Base-by-base conservation (phyloP, 2,329 filamentous ascomycete species). In the Mycosphaerella arachidis region DNA sequence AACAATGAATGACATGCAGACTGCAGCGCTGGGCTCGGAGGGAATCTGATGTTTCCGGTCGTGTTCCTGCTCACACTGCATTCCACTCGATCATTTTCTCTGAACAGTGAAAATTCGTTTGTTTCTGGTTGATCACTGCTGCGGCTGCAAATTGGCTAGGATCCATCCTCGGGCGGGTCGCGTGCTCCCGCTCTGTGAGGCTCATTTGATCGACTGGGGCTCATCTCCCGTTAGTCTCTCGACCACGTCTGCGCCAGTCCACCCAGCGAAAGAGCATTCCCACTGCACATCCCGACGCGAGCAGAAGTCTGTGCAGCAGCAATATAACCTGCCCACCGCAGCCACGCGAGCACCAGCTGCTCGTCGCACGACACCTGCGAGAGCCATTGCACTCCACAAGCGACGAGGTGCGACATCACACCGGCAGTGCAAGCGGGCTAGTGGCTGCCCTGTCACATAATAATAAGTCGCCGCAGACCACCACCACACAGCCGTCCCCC, bases 1-100 rank as follows among this genome's bases (percentile, higher is more conserved):
- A 35, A 35, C 50, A 52, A 52, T 52, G 50, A 52, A 52, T 52
- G 50, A 52, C 30, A 52, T 52, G 50, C 50, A 52, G 27, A 48
- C 27, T 6, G 20, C 6, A n/a, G 18, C 27, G 20, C 20, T 18
- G 27, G 46, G 20, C 20, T 13, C 12, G 18, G 24, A 31, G 29
- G 29, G 18, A 31, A 29, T n/a, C 29, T 27, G 46, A 50, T 50
- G 46, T 29, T 50, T 50, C 20, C 46, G 20, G 27, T 20, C 9
- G 35, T 29, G 35, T 35, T 52, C n/a, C n/a, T n/a, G n/a, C n/a
- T n/a, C n/a, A n/a, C 24, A 24, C 24, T 24, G 24, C 24, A 24
- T 24, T 24, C 24, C 24, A 24, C 24, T 24, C 24, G 24, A 3
- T 24, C 24, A 24, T 3, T 24, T 24, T 24, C 24, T 24, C 24